phyloP scores from a whole-genome alignment of 805 yeast species.

The Metschnikowia gelsemii region DNA sequence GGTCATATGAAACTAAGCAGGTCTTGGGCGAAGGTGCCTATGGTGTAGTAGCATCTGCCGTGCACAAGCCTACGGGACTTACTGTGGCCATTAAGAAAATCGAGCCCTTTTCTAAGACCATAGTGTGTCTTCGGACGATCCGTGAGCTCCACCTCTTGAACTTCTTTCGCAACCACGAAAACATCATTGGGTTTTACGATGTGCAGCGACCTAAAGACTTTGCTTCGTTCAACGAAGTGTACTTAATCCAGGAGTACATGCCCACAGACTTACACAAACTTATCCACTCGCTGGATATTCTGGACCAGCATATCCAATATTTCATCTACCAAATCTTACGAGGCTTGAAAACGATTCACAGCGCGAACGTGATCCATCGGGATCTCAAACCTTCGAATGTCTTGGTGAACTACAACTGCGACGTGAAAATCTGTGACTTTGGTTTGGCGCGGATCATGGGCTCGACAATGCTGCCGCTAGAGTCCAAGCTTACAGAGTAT shows the following conservation, averaged over 20 bases:
- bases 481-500: conserved; percentile 66
- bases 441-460: conserved; percentile 62
- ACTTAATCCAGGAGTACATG: conserved; percentile 75
- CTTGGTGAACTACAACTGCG: conserved; percentile 66
- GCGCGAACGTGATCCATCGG: conserved; percentile 71
- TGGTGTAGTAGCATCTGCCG: conserved; percentile 73
- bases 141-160: conserved; percentile 67
- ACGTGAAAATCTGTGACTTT: conserved; percentile 75
- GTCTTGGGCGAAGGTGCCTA: conserved; percentile 81
- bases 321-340: conserved; percentile 68
- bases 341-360: conserved; percentile 69
- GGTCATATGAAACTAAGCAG: conserved; percentile 57
- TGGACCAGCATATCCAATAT: conserved; percentile 69
- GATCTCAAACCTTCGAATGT: conserved; percentile 77
- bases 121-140: conserved; percentile 67
- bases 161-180: conserved; percentile 67
- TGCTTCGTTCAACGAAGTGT: conserved; percentile 67
- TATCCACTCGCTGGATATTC: conserved; percentile 53
- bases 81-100: conserved; percentile 78
- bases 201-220: conserved; percentile 61
- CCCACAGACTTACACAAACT: conserved; percentile 69
- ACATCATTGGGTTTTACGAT: conserved; percentile 64
- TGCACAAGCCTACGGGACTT: conserved; percentile 57
- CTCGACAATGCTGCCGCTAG: conserved; percentile 36
- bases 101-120: conserved; percentile 63